Conservation (phyloP, 208 protist species). For the Naegleria lovaniensis region DNA sequence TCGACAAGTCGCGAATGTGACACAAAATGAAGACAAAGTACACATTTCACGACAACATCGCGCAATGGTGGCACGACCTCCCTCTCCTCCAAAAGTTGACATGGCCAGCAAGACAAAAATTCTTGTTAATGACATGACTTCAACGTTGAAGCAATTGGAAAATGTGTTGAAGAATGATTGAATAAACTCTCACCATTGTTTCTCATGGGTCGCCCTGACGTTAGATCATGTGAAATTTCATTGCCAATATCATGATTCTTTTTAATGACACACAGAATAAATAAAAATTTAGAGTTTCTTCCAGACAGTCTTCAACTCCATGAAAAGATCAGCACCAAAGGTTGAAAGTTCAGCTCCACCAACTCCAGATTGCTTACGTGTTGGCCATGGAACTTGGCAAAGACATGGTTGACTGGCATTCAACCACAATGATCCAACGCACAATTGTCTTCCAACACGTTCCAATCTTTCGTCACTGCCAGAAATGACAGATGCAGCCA, state of each 20-base stretch:
- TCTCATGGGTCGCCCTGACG: too few species aligned
- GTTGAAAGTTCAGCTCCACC: neutral
- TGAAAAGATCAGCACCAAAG: neutral
- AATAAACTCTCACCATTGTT: neutral
- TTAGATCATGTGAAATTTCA: too few species aligned
- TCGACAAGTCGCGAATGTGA: neutral
- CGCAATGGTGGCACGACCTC: too few species aligned
- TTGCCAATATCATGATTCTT: too few species aligned
- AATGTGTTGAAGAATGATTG: neutral
- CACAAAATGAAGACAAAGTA: neutral
- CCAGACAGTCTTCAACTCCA: neutral
- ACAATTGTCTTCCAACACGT: neutral
- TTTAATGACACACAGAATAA: neutral
- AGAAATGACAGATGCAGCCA: slow-evolving; percentile 65
- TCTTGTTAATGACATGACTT: neutral
- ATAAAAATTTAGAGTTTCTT: neutral
- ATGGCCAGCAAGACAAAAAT: too few species aligned
- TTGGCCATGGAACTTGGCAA: neutral
- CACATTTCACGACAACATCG: too few species aligned
- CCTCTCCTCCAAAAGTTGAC: too few species aligned
- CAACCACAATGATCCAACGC: neutral
- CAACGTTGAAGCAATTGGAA: neutral
- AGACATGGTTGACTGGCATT: slow-evolving; percentile 9
- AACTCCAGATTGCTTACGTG: neutral
- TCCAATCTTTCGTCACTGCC: neutral